phyloP scores from a whole-genome alignment of 345 rosid genomes.

The Populus euphratica region DNA sequence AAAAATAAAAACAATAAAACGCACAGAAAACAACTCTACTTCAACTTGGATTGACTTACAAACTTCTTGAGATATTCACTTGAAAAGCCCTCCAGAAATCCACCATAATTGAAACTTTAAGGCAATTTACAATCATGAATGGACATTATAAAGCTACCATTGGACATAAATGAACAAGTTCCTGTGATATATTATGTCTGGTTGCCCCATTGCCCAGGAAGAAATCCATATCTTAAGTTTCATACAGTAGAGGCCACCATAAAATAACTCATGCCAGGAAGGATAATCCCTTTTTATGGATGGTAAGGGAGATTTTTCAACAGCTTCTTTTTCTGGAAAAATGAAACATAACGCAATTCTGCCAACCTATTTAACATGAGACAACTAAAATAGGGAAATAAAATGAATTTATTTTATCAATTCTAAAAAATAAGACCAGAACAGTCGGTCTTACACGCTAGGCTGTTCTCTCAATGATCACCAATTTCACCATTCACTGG shows the following conservation, averaged over 20 bases:
- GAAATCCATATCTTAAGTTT: not conserved
- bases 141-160: not conserved
- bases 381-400: not conserved
- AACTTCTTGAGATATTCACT: not conserved
- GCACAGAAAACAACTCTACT: not conserved
- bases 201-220: not conserved
- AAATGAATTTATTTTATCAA: not conserved
- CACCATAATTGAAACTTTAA: not conserved
- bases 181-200: not conserved
- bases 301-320: not conserved
- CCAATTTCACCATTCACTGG: not conserved
- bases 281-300: not conserved
- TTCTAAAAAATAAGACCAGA: not conserved
- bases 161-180: not conserved
- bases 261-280: not conserved
- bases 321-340: not conserved
- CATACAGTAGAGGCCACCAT: not conserved
- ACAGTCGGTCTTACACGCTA: not conserved
- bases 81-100: not conserved
- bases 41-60: not conserved
- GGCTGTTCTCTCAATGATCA: not conserved
- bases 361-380: not conserved
- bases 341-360: not conserved
- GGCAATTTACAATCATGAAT: not conserved
- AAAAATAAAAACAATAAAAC: not conserved